Evolutionary conservation across 345 rosid genomes (phyloP).

Genomic region (Rhizophora mangle): DNA sequence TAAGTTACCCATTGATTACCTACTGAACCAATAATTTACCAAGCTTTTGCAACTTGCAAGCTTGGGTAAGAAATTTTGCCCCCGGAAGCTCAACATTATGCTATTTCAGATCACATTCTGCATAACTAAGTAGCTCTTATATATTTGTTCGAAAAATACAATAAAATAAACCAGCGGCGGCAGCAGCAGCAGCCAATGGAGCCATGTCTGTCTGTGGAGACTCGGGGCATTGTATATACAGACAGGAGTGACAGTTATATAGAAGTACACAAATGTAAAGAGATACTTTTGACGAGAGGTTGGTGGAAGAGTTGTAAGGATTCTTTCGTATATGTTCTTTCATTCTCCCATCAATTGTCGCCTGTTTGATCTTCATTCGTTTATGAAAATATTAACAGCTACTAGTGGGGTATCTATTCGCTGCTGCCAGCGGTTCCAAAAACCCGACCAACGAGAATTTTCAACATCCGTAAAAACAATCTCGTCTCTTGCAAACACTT

Average conservation of each 20-base stretch:
- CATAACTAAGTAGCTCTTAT: slow-evolving; percentile 10
- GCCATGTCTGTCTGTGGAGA: slow-evolving; percentile 32
- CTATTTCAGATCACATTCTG: slow-evolving; percentile 15
- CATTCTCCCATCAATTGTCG: too few relatives aligned
- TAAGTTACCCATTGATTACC: slow-evolving; percentile 22
- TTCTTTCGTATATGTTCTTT: neutral
- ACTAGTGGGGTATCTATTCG: too few relatives aligned
- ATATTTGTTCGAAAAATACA: slow-evolving; percentile 26
- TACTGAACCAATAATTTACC: slow-evolving; percentile 19
- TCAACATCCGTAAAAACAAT: too few relatives aligned
- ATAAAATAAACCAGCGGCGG: slow-evolving; percentile 15
- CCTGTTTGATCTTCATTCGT: too few relatives aligned
- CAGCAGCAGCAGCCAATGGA: slow-evolving; percentile 24
- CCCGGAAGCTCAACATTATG: slow-evolving; percentile 16
- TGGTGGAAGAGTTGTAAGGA: slow-evolving; percentile 6
- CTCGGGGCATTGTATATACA: slow-evolving; percentile 54
- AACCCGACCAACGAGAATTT: too few relatives aligned
- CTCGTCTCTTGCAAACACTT: too few relatives aligned
- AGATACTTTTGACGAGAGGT: slow-evolving; percentile 14
- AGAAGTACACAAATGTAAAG: slow-evolving; percentile 37
- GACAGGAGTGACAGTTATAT: slow-evolving; percentile 35
- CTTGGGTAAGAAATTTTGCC: slow-evolving; percentile 61
- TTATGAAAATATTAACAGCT: too few relatives aligned
- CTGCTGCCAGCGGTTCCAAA: too few relatives aligned
- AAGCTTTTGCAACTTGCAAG: slow-evolving; percentile 26